These are phyloP conservation scores for Striga hermonthica DNA, from an alignment of 305 asterid species.

Conservation along the genomic window DNA sequence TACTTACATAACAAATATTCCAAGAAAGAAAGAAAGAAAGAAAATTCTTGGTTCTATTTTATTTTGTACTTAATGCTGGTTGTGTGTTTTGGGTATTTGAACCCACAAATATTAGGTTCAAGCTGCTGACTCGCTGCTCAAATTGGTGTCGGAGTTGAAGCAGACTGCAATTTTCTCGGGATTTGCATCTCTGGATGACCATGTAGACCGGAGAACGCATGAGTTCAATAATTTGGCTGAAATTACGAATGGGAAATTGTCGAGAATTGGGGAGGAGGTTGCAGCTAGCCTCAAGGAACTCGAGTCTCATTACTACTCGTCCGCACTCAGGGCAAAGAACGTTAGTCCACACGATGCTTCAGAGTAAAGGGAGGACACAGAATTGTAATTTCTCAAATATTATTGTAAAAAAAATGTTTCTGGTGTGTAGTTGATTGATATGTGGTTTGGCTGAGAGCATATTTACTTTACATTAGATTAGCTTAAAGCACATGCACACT, in stretches of 20 bases:
- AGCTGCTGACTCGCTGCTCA: slow-evolving; percentile 79
- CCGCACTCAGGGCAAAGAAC: slow-evolving; percentile 22
- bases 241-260: slow-evolving; percentile 48
- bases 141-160: slow-evolving; percentile 89
- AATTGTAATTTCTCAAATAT: too few species aligned
- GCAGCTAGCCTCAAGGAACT: slow-evolving; percentile 35
- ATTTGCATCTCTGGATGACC: slow-evolving; percentile 79
- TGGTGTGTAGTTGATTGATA: too few species aligned
- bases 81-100: slow-evolving; percentile 19
- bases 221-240: slow-evolving; percentile 61
- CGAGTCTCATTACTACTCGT: slow-evolving; percentile 34
- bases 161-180: slow-evolving; percentile 90
- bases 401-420: too few species aligned
- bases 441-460: too few species aligned
- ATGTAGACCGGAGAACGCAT: slow-evolving; percentile 74
- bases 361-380: too few species aligned
- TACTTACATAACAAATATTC: too few species aligned
- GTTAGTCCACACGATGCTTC: slow-evolving; percentile 10
- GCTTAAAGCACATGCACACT: too few species aligned
- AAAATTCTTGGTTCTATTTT: too few species aligned
- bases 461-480: too few species aligned
- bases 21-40: too few species aligned
- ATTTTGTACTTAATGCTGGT: too few species aligned
- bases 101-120: slow-evolving; percentile 57
- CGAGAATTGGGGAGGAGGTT: slow-evolving; percentile 72